Evolutionary conservation across 2,329 filamentous ascomycete species (phyloP), one percentile per base, ranked within the genome.

Genomic region (Lachnellula subtilissima): DNA sequence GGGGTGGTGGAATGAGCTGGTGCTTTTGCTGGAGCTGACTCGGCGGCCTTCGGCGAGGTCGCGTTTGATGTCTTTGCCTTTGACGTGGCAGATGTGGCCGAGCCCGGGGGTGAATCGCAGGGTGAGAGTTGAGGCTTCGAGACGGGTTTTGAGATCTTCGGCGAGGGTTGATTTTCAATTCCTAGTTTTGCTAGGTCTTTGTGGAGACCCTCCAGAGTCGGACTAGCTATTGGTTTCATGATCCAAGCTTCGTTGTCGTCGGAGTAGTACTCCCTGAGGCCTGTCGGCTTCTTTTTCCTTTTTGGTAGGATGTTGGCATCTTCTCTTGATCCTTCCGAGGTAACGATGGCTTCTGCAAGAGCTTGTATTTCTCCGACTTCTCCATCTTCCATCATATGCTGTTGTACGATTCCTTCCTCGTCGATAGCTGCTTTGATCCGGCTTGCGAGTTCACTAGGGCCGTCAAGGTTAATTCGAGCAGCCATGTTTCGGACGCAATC

Each of bases 71-170:
- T 94, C 88, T 70, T 88, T 92, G 36, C 91, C 91, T 71, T 87
- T 94, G 65, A 97, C 82, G 69, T 97, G 92, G 65, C 89, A 92
- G 67, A 96, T 89, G 70, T 99, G 90, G 8, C 94, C 93, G 2
- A 96, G 79, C 14, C 86, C 87, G 0, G 93, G 88, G 1, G 87
- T 91, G 88, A 91, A 97, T 65, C 87, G 89, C 19, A 99, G 80
- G 0, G 85, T 88, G 45, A 97, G 79, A 56, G 80, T 86, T 5
- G 83, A 72, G 11, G 85, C 84, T 55, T 73, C 71, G 45, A 93
- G 78, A 5, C 82, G 77, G 12, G 79, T 71, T 52, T 85, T 83
- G 22, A 97, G 77, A 4, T 73, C 73, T 17, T 81, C 75, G 9
- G 80, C 81, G 4, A 97, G 76, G 1, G 71, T 60, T 1, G 69